Evolutionary conservation across 208 protist genomes (phyloP), one percentile per base, ranked within the genome.

Genomic region (Strigomonas galati): DNA sequence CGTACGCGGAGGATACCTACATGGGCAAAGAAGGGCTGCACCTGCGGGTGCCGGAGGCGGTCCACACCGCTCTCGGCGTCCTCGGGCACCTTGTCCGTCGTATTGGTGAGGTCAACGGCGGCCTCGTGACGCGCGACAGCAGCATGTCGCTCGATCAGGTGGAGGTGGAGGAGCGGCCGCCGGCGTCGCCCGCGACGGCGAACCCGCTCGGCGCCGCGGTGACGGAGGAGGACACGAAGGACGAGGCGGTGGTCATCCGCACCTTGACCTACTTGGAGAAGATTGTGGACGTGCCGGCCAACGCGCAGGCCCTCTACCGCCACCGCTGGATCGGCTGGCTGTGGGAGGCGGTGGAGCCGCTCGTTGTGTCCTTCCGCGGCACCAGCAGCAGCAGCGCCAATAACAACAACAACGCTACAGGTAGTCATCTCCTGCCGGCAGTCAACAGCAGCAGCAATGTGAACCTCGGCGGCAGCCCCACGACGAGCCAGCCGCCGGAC

Each of bases 261-360:
- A 85, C 91, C 12, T 72, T 95, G 3, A 70, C 48, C 54, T 88
- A 94, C 72, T 62, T 96, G 14, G 85, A 92, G 62, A 91, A 89
- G 71, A 76, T 96, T 56, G 72, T 89, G 19, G 91, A 91, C 64
- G 70, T 85, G 56, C 59, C 69, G 23, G 66, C 72, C 46, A 93
- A 91, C 72, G 85, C 68, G 10, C 60, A 79, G 60, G 81, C 74
- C 46, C 75, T 96, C 32, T 70, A 92, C 30, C 67, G 63, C 30
- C 79, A 81, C 55, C 74, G 77, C 27, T 96, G 91, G 88, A 72
- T 96, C n/a, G 72, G 73, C 12, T 93, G 87, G 69, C 69, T 96
- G 44, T 94, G 87, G 86, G 51, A 24, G n/a, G 80, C 84, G 15
- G 76, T 89, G 30, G 60, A 69, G 24, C 69, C 73, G 5, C 76